Base-by-base conservation (phyloP, 768 basidiomycete species). In the Amanita molliuscula region DNA sequence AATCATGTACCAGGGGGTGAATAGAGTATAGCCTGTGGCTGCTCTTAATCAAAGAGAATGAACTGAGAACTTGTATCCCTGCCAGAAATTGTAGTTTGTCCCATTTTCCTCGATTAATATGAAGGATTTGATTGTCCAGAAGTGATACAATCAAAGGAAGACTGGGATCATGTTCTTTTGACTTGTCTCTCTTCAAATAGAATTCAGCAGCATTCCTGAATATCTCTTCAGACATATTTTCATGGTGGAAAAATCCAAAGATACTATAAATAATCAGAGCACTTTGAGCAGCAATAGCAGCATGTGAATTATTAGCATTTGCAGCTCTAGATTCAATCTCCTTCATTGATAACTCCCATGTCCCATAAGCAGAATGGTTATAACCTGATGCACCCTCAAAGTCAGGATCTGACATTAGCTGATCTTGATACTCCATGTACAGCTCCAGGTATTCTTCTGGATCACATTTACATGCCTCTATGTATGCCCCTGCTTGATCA, bases 231-330 rank as follows among this genome's bases (percentile, higher is more conserved):
- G 28, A 18, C 21, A 59, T 55, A 43, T 53, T 52, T 9, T 50
- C 51, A 51, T 59, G 49, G 28, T 59, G 58, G 6, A 58, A 40
- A 28, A 56, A 59, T 11, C 57, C 53, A 54, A 53, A 57, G 18
- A 37, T 21, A 4, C n/a, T 54, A n/a, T 56, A 41, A 23, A 57
- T 51, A 43, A 59, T 49, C 51, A 59, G 44, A 8, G 58, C 58
- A 48, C 13, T 51, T 34, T 59, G 33, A 7, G 57, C 55, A 11
- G 42, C 51, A 28, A 47, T 10, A 8, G 21, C 15, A 8, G 11
- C 7, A 15, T 31, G 18, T 20, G 35, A 6, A 26, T 16, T 11
- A 15, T 16, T 10, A 11, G 18, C 10, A 6, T n/a, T 18, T 28
- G 8, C 16, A 34, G 54, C 53, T 36, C 43, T 51, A 3, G 29